These are phyloP conservation scores for Musa balbisiana DNA, from an alignment of 202 grass and related monocot genomes.

Conservation along the genomic window DNA sequence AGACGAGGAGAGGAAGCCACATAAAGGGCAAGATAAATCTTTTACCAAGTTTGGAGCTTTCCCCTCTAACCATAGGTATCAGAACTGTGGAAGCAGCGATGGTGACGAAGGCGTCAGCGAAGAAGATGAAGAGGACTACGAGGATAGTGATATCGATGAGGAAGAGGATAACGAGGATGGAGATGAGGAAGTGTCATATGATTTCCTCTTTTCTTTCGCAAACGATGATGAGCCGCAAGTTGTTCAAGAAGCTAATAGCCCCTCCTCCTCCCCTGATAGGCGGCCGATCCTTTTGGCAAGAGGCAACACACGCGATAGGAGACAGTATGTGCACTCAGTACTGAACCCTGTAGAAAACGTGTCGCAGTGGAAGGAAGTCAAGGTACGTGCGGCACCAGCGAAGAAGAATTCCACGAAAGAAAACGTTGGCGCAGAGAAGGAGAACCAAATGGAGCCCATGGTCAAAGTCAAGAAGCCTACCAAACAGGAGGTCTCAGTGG, in stretches of 20 bases:
- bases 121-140: conserved; percentile 23
- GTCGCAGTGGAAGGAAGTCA: conserved; percentile 65
- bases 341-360: conserved; percentile 72
- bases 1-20: neutral
- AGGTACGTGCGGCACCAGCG: conserved; percentile 20
- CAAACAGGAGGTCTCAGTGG: conserved; percentile 62
- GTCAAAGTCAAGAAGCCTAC: conserved; percentile 18
- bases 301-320: conserved; percentile 43
- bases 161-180: conserved; percentile 38
- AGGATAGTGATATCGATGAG: conserved; percentile 32
- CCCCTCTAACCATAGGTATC: conserved; percentile 76
- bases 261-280: conserved; percentile 11
- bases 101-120: conserved; percentile 45
- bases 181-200: conserved; percentile 72
- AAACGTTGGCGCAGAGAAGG: conserved; percentile 36
- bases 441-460: conserved; percentile 32
- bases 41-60: conserved; percentile 33
- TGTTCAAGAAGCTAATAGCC: conserved; percentile 23
- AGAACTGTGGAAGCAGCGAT: conserved; percentile 38
- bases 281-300: conserved; percentile 29
- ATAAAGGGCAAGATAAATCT: conserved; percentile 30
- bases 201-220: conserved; percentile 83
- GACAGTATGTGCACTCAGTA: conserved; percentile 46
- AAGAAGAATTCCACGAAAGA: conserved; percentile 45
- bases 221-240: conserved; percentile 33